Percentiles rank a stretch among this genome's conserved stretches.
Conservation (phyloP, 192 early-diverging fungal genomes). For the Coemansia sp. region DNA sequence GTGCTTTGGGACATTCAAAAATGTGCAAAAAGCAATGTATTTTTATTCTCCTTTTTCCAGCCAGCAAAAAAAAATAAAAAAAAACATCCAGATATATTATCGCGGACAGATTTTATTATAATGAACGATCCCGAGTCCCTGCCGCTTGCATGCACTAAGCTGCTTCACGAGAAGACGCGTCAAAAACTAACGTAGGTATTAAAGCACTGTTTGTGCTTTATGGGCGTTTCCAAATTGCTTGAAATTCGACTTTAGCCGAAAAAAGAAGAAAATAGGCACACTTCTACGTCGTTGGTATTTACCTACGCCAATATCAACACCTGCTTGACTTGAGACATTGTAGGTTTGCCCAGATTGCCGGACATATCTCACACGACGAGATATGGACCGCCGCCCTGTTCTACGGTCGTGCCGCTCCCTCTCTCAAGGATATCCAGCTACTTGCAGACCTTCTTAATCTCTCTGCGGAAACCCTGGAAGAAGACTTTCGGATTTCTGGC, state of each 20-base stretch:
- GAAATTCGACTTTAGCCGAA: neutral
- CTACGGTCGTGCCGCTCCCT: constrained; percentile 63
- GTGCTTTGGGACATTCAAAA: neutral
- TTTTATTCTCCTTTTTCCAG: neutral
- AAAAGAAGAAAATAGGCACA: neutral
- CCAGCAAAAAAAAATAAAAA: too few species aligned
- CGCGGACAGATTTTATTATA: neutral
- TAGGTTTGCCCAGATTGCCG: constrained; percentile 63
- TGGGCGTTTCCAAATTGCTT: neutral
- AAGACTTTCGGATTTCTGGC: constrained; percentile 45
- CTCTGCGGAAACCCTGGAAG: constrained; percentile 46
- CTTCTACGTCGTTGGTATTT: neutral
- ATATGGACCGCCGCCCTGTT: constrained; percentile 69
- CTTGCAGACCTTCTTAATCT: constrained; percentile 45
- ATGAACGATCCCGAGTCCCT: constrained; percentile 29
- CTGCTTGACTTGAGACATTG: neutral
- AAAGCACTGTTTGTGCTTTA: neutral
- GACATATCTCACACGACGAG: constrained; percentile 59
- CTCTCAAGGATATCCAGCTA: constrained; percentile 41
- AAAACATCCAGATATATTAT: neutral
- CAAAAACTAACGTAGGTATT: constrained; percentile 39
- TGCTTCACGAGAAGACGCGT: constrained; percentile 49
- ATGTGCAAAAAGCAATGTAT: neutral
- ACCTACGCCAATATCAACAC: neutral
- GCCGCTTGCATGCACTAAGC: constrained; percentile 40